These are phyloP conservation scores for Coccomyxa sp. DNA, from an alignment of 139 green algal species.

Conservation along the genomic window DNA sequence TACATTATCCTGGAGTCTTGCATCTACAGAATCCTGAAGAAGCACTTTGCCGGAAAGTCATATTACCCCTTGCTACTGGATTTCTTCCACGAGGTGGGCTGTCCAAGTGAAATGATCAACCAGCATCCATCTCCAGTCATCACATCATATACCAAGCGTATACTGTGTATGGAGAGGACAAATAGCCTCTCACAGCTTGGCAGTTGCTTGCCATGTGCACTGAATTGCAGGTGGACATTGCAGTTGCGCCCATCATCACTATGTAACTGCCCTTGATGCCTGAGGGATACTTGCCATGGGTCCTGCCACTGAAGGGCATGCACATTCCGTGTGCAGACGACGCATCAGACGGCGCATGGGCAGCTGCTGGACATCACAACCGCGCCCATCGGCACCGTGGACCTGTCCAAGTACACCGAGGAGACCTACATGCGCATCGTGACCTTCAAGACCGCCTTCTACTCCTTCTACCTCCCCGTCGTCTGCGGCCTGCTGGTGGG, in stretches of 20 bases:
- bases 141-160: no score
- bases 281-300: no score
- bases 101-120: no score
- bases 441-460: constrained; percentile 95
- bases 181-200: no score
- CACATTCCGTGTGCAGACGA: constrained; percentile 59
- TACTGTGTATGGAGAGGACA: no score
- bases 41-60: constrained; percentile 54
- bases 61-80: constrained; percentile 82
- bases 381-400: constrained; percentile 72
- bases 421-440: constrained; percentile 93
- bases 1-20: constrained; percentile 93
- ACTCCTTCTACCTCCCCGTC: constrained; percentile 95
- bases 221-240: no score
- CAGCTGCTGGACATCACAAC: constrained; percentile 97
- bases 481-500: constrained; percentile 86
- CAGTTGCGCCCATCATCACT: no score
- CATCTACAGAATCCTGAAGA: constrained; percentile 91
- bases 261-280: no score
- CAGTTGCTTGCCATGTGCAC: background rate
- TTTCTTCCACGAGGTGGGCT: constrained; percentile 93
- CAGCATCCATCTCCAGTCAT: no score
- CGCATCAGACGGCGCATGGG: constrained; percentile 89
- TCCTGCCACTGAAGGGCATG: no score
- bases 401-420: constrained; percentile 83